Conservation (phyloP, 257 asterid genomes). For the Solanum chilense region DNA sequence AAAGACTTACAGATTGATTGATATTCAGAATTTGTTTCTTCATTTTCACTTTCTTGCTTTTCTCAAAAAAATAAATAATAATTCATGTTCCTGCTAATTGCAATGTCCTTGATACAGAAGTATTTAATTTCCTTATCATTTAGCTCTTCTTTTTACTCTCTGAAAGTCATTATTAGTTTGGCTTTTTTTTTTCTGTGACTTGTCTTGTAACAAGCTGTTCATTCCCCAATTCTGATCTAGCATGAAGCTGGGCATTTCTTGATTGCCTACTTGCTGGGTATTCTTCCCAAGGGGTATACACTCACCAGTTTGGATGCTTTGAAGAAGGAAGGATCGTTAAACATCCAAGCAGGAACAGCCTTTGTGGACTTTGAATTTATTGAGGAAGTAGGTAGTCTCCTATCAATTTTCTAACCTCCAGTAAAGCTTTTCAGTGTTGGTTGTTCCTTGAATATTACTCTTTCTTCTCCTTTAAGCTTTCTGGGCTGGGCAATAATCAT, state of each 20-base stretch:
- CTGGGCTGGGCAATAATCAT: background rate
- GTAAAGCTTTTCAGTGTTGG: background rate
- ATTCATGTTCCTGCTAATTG: background rate
- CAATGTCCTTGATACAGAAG: background rate
- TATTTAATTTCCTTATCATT: background rate
- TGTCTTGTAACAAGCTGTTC: slow-evolving; percentile 9
- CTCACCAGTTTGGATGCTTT: slow-evolving; percentile 88
- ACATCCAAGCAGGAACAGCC: slow-evolving; percentile 95
- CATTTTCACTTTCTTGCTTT: background rate
- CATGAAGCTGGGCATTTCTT: slow-evolving; percentile 99
- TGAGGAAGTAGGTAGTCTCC: slow-evolving; percentile 67
- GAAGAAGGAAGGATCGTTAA: slow-evolving; percentile 82
- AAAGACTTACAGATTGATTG: background rate
- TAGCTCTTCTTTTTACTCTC: background rate
- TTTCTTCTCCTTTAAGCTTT: background rate
- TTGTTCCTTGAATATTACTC: background rate
- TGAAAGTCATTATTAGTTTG: background rate
- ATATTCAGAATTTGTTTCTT: background rate
- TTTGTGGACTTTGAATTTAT: slow-evolving; percentile 87
- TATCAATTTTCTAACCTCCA: background rate
- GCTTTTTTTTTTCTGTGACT: background rate
- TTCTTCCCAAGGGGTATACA: slow-evolving; percentile 77
- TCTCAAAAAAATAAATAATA: no score
- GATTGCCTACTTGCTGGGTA: slow-evolving; percentile 88
- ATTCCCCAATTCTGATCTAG: slow-evolving; percentile 24